Evolutionary conservation across 257 asterid genomes (phyloP).

Genomic region (Solanum ossicruentum): DNA sequence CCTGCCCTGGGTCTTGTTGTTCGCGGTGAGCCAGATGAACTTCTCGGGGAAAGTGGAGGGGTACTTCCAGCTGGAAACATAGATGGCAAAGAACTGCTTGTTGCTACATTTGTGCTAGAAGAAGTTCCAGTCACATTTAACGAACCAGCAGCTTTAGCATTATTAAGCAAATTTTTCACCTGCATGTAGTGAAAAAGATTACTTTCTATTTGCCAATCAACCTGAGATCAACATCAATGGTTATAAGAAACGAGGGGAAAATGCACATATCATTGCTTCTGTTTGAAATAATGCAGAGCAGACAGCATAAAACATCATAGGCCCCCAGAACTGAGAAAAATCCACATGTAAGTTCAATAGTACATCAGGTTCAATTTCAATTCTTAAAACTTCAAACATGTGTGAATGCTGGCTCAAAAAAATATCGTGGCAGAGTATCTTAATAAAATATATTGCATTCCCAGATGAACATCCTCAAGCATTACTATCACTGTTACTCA

Average conservation of each 20-base stretch:
- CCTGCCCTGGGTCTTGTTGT: constrained; percentile 71
- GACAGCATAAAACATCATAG: not conserved
- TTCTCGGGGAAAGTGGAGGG: constrained; percentile 98
- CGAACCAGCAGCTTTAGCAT: constrained; percentile 67
- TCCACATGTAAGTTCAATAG: not conserved
- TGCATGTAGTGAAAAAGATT: constrained; percentile 11
- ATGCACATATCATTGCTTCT: not conserved
- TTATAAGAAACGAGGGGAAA: not conserved
- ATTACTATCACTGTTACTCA: not conserved
- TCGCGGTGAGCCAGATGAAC: constrained; percentile 94
- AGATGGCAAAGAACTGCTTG: constrained; percentile 75
- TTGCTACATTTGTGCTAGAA: constrained; percentile 41
- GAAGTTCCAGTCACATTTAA: constrained; percentile 52
- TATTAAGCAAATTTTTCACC: constrained; percentile 80
- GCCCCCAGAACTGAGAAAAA: not conserved
- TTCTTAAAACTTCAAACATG: not conserved
- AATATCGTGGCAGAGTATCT: not conserved
- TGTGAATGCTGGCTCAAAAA: not conserved
- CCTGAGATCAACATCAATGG: not conserved
- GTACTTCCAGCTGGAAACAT: constrained; percentile 98
- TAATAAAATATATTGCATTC: not conserved
- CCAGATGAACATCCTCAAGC: not conserved
- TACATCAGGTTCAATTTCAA: not conserved
- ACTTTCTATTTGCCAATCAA: not conserved
- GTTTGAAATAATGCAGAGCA: not conserved